Evolutionary conservation across 345 rosid species (phyloP), one percentile per base, ranked within the genome.

Genomic region (Geranium brycei): DNA sequence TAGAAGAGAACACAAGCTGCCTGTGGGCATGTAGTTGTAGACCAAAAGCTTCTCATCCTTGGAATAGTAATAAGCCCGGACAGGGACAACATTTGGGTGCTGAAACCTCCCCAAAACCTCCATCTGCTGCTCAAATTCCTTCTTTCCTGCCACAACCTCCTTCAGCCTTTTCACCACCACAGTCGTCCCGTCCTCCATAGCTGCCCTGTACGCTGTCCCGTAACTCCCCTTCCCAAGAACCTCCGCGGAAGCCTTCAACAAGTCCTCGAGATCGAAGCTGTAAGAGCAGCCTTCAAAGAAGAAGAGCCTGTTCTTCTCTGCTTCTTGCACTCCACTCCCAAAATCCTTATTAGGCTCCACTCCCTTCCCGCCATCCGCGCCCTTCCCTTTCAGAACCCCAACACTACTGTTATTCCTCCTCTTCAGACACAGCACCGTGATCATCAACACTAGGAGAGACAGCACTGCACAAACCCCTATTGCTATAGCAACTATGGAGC

Each of bases 181-280:
- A 0, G 86, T 78, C 8, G 95, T 89, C 19, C 84, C 84, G 4
- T 89, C 95, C 68, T 89, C 96, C 64, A 89, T 73, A 13, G 81
- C 77, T 3, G 95, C 96, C 69, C 87, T 89, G 55, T 89, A 89
- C 3, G 96, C 81, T 0, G 95, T 85, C 51, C 96, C 96, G 2
- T 77, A 85, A 61, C 87, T 87, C 35, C 96, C 96, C 73, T 87
- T 89, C 7, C 96, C 96, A 0, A 89, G 89, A 74, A 89, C 95
- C 76, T 89, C 96, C 4, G 96, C 96, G 0, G 96, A 89, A 61
- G 96, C 96, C 73, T 85, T 85, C 78, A 89, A 69, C 58, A 89
- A 74, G 74, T 89, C 96, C 77, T 89, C 96, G 0, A 89, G 85
- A 69, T 89, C 89, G 57, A 89, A 89, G 61, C 65, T 76, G 61